These are phyloP conservation scores for Rhododendron kiyosumense DNA, from an alignment of 148 eudicot genomes.

Conservation along the genomic window DNA sequence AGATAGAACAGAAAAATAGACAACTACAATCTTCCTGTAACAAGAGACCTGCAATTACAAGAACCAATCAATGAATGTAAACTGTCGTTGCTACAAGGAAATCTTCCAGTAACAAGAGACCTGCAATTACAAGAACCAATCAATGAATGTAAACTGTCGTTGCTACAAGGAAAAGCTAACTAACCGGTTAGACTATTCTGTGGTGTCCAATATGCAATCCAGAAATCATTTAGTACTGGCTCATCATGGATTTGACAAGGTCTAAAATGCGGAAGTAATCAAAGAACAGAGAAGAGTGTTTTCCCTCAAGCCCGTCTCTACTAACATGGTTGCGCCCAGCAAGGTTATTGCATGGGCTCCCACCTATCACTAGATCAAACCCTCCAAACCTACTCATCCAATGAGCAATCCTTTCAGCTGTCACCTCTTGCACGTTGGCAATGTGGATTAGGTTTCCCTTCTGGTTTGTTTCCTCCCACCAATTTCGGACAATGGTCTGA, in stretches of 20 bases:
- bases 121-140: not conserved
- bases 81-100: not conserved
- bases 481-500: constrained; percentile 13
- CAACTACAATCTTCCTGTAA: not conserved
- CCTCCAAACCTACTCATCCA: constrained; percentile 21
- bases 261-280: constrained; percentile 26
- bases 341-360: constrained; percentile 47
- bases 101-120: not conserved
- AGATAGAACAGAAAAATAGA: not conserved
- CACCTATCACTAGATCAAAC: constrained; percentile 44
- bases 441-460: constrained; percentile 26
- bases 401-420: not conserved
- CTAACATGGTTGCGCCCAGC: constrained; percentile 35
- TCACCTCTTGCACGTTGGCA: constrained; percentile 22
- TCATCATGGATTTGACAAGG: constrained; percentile 15
- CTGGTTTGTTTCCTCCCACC: constrained; percentile 40
- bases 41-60: not conserved
- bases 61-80: not conserved
- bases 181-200: not conserved
- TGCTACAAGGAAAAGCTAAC: not conserved
- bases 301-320: constrained; percentile 30
- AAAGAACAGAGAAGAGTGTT: constrained; percentile 34
- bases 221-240: not conserved
- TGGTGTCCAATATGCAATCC: not conserved
- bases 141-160: not conserved